These are phyloP conservation scores for Pneumocystis carinii DNA, from an alignment of 1,139 yeast genomes.

Conservation along the genomic window DNA sequence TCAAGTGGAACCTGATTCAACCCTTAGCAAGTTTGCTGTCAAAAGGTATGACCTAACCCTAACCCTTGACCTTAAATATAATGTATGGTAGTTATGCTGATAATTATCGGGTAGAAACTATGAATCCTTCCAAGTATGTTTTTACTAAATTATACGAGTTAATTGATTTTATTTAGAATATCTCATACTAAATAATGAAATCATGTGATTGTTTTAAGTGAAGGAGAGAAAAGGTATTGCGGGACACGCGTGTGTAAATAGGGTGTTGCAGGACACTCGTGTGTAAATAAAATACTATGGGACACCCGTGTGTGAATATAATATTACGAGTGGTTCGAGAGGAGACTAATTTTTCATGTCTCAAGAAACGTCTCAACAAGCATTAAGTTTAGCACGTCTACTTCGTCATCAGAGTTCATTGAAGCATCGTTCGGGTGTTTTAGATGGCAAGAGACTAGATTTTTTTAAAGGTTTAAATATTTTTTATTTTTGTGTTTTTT, in stretches of 20 bases:
- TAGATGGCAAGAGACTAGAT: slow-evolving; percentile 54
- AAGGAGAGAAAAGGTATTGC: too few relatives aligned
- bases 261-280: too few relatives aligned
- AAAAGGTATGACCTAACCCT: background rate
- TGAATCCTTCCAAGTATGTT: background rate
- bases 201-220: too few relatives aligned
- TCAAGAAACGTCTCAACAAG: slow-evolving; percentile 15
- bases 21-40: background rate
- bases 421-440: slow-evolving; percentile 67
- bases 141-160: too few relatives aligned
- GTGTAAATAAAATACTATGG: too few relatives aligned
- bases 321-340: background rate
- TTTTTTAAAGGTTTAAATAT: slow-evolving; percentile 50
- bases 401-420: slow-evolving; percentile 49
- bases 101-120: background rate
- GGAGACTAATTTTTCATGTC: background rate
- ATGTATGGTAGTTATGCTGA: background rate
- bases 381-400: slow-evolving; percentile 53
- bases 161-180: too few relatives aligned
- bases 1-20: background rate
- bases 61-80: background rate
- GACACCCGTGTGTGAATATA: too few relatives aligned
- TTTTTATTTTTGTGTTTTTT: background rate
- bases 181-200: too few relatives aligned
- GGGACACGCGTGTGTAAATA: too few relatives aligned